These are phyloP conservation scores for Vinca minor DNA, from an alignment of 257 asterid genomes.

Conservation along the genomic window DNA sequence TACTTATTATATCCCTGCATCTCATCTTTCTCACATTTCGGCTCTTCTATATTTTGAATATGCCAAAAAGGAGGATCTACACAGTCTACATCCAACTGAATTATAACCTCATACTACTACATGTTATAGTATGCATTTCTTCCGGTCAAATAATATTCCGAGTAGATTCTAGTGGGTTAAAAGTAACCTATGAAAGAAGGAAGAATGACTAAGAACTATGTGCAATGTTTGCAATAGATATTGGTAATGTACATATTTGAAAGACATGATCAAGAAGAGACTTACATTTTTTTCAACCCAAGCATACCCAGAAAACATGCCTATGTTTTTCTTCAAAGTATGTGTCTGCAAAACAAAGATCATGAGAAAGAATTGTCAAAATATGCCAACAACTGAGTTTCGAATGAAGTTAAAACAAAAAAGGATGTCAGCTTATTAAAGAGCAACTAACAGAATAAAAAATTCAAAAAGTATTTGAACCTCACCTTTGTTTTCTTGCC, in stretches of 20 bases:
- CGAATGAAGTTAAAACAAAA: neutral
- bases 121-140: neutral
- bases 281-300: slow-evolving; percentile 90
- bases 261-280: too few species aligned
- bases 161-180: too few species aligned
- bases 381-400: neutral
- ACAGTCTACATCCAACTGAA: neutral
- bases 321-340: slow-evolving; percentile 63
- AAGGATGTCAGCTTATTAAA: too few species aligned
- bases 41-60: neutral
- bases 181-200: neutral
- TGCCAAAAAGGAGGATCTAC: neutral
- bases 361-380: slow-evolving; percentile 1
- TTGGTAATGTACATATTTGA: neutral
- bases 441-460: too few species aligned
- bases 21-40: neutral
- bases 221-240: neutral
- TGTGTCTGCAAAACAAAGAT: slow-evolving; percentile 44
- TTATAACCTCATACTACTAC: neutral
- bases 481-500: slow-evolving; percentile 80
- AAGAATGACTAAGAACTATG: neutral
- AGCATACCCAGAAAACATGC: slow-evolving; percentile 87
- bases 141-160: neutral
- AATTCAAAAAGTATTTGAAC: neutral
- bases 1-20: neutral